phyloP scores from a whole-genome alignment of 192 early-diverging fungal genomes.

The Haplosporangium gracile region DNA sequence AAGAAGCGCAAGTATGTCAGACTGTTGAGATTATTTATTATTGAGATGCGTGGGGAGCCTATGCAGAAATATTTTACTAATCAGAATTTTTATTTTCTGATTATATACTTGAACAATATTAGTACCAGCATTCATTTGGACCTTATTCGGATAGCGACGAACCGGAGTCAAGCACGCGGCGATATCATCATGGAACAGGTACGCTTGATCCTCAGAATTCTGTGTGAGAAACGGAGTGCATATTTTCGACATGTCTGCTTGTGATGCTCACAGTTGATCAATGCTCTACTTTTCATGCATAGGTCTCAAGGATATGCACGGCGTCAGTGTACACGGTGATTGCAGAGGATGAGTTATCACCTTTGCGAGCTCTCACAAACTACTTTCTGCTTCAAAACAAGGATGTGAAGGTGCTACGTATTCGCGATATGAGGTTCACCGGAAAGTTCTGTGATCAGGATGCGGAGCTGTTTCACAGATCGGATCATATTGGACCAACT shows the following conservation, averaged over 20 bases:
- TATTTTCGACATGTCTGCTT: background rate
- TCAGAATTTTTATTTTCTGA: too few relatives aligned
- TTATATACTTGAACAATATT: background rate
- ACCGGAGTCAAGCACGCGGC: background rate
- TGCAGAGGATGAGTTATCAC: conserved; percentile 22
- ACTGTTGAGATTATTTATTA: background rate
- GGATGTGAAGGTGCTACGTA: conserved; percentile 29
- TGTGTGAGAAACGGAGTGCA: background rate
- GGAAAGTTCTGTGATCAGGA: background rate
- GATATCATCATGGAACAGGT: conserved; percentile 31
- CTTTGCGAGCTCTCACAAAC: conserved; percentile 26
- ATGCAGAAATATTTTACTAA: background rate
- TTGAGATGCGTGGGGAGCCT: background rate
- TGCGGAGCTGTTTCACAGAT: conserved; percentile 26
- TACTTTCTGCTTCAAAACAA: conserved; percentile 34
- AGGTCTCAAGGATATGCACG: conserved; percentile 40
- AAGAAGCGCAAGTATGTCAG: conserved; percentile 28
- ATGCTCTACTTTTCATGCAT: background rate
- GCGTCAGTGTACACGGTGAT: conserved; percentile 36
- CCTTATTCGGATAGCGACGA: conserved; percentile 30
- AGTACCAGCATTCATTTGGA: conserved; percentile 36
- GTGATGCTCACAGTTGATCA: background rate
- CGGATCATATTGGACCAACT: conserved; percentile 20
- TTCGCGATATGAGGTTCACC: conserved; percentile 8
- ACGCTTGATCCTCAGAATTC: background rate